Evolutionary conservation across 192 early-diverging fungal genomes (phyloP).

Genomic region (Diversispora eburnea): DNA sequence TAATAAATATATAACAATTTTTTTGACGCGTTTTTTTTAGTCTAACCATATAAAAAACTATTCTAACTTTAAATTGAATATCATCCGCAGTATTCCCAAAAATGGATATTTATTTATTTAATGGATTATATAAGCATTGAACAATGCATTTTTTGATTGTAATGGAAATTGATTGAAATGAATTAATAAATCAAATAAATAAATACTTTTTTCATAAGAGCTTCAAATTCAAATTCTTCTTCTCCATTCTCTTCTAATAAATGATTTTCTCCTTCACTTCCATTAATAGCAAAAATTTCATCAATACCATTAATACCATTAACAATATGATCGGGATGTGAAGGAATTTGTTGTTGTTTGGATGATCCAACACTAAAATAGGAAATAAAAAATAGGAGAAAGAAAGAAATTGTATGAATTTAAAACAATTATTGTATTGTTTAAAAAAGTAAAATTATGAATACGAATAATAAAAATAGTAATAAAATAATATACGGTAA

Average conservation of each 20-base stretch:
- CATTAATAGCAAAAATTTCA: neutral
- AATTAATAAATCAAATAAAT: neutral
- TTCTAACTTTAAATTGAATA: too few species aligned
- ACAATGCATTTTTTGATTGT: neutral
- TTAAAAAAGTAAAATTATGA: too few species aligned
- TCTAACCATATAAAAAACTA: too few species aligned
- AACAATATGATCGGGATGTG: neutral
- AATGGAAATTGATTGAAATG: neutral
- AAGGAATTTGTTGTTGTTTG: neutral
- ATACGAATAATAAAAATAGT: neutral
- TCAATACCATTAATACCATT: neutral
- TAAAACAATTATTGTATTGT: too few species aligned
- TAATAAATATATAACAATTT: neutral
- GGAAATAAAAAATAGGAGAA: neutral
- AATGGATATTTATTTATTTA: neutral
- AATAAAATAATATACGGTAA: neutral
- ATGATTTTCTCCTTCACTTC: neutral
- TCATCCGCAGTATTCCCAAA: neutral
- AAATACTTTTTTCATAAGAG: slow-evolving; percentile 13
- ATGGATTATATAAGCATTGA: neutral
- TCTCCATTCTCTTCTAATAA: slow-evolving; percentile 4
- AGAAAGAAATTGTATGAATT: neutral
- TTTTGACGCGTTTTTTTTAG: neutral
- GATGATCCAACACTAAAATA: slow-evolving; percentile 16
- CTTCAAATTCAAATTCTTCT: neutral